These are phyloP conservation scores for Yamadazyma akitaensis DNA, from an alignment of 805 yeast genomes.

Conservation along the genomic window DNA sequence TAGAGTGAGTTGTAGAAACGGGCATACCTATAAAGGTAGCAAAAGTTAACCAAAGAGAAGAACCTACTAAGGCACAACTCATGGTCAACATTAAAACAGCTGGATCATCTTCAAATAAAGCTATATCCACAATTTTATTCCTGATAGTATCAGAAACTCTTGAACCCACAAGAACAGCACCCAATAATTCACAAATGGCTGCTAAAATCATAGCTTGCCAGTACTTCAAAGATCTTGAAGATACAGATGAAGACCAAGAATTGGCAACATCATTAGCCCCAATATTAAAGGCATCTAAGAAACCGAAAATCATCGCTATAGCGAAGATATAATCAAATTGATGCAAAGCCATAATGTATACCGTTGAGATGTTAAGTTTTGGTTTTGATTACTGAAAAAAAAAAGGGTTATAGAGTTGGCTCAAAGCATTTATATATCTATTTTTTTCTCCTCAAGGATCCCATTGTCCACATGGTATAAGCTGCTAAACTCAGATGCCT, in stretches of 20 bases:
- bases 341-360: constrained; percentile 35
- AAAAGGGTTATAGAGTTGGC: background rate
- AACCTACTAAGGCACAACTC: constrained; percentile 74
- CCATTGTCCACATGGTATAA: constrained; percentile 2
- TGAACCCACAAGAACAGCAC: constrained; percentile 71
- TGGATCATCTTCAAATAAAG: constrained; percentile 50
- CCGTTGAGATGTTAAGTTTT: too few relatives aligned
- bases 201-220: constrained; percentile 78
- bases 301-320: constrained; percentile 64
- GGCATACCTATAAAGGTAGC: constrained; percentile 72
- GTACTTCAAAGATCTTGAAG: constrained; percentile 64
- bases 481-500: constrained; percentile 1
- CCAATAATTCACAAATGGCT: constrained; percentile 67
- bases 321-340: constrained; percentile 72
- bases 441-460: background rate
- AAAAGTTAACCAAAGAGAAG: constrained; percentile 63
- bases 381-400: constrained; percentile 1
- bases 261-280: constrained; percentile 84
- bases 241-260: constrained; percentile 73
- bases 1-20: constrained; percentile 79
- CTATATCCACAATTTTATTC: constrained; percentile 56
- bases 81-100: constrained; percentile 72
- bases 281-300: constrained; percentile 74
- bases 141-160: constrained; percentile 73
- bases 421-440: background rate